Percentiles rank a stretch among this genome's conserved stretches.
Conservation (phyloP, 2,329 filamentous ascomycete genomes). For the Fusarium sp. region DNA sequence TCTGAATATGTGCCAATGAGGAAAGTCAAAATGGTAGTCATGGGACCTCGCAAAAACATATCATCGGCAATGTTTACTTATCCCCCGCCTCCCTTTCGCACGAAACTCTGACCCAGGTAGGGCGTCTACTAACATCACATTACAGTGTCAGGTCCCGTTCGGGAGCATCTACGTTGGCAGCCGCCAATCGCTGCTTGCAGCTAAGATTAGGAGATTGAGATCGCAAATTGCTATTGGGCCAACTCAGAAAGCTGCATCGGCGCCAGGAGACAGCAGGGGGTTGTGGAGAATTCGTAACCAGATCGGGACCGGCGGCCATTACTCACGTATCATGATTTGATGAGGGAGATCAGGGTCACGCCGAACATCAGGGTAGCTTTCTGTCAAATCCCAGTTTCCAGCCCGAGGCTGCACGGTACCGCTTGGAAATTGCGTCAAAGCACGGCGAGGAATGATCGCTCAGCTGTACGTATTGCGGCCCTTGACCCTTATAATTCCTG, state of each 20-base stretch:
- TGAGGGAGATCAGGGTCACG: background rate
- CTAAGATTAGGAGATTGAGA: background rate
- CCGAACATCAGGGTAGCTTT: background rate
- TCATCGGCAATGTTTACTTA: background rate
- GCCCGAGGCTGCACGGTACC: background rate
- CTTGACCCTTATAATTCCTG: background rate
- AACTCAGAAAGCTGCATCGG: too few relatives aligned
- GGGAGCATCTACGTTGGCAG: background rate
- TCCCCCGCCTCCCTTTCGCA: background rate
- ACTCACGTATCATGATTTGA: background rate
- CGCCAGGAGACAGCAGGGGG: background rate
- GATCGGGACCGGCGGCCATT: background rate
- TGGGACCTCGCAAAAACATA: background rate
- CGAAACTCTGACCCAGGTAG: background rate
- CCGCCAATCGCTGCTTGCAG: background rate
- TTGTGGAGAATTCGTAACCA: background rate
- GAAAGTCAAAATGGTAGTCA: background rate
- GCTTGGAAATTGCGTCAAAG: background rate
- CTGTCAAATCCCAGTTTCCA: background rate
- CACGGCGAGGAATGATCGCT: background rate
- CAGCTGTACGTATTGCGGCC: too few relatives aligned
- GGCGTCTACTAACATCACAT: background rate
- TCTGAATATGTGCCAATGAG: too few relatives aligned
- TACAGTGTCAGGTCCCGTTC: background rate
- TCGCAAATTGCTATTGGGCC: background rate